These are phyloP conservation scores for Patellaria atrata DNA, from an alignment of 495 filamentous ascomycete species.

Conservation along the genomic window DNA sequence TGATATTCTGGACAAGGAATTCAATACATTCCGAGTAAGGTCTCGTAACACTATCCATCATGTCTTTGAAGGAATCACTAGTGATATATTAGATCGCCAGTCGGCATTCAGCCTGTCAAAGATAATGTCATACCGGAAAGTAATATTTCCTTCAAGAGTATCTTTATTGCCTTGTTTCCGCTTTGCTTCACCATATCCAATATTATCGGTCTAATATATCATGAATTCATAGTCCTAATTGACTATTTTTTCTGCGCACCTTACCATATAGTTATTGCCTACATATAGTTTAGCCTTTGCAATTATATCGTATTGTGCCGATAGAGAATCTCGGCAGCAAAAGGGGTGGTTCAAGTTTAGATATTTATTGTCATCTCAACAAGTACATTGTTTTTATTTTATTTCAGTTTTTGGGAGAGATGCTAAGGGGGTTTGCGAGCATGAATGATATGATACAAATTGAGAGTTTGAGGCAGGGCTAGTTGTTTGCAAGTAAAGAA, in stretches of 20 bases:
- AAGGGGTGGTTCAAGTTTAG: neutral
- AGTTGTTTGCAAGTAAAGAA: neutral
- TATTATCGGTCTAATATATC: slow-evolving; percentile 62
- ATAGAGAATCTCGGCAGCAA: too few relatives aligned
- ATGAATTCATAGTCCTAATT: too few relatives aligned
- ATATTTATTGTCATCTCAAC: too few relatives aligned
- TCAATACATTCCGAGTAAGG: slow-evolving; percentile 71
- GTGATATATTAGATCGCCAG: too few relatives aligned
- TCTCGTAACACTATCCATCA: slow-evolving; percentile 68
- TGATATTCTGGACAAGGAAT: slow-evolving; percentile 63
- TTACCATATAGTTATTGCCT: slow-evolving; percentile 84
- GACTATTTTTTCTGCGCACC: too few relatives aligned
- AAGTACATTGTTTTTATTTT: too few relatives aligned
- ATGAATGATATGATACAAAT: too few relatives aligned
- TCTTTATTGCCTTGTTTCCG: slow-evolving; percentile 54
- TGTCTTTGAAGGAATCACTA: slow-evolving; percentile 68
- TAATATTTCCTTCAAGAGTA: slow-evolving; percentile 48
- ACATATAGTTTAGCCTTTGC: too few relatives aligned
- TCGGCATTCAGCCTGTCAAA: neutral
- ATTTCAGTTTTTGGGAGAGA: neutral
- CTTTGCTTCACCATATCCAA: slow-evolving; percentile 58
- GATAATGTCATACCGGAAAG: slow-evolving; percentile 47
- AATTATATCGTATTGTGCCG: too few relatives aligned
- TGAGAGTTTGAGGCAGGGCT: too few relatives aligned
- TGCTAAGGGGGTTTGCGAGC: too few relatives aligned